phyloP scores from a whole-genome alignment of 1,139 yeast genomes.

The Geotrichum citri-aurantii region DNA sequence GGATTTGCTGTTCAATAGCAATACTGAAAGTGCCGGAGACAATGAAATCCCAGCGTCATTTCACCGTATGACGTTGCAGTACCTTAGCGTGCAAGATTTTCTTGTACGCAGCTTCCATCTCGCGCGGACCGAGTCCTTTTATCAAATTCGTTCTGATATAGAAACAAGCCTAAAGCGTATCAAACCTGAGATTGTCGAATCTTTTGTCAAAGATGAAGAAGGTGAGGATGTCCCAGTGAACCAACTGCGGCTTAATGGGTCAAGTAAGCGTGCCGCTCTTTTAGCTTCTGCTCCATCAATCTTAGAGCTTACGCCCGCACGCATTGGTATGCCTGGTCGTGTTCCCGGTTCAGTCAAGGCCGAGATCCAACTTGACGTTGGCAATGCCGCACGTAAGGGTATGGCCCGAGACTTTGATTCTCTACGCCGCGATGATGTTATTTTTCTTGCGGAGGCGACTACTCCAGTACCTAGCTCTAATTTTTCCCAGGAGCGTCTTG shows the following conservation, averaged over 20 bases:
- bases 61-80: constrained; percentile 30
- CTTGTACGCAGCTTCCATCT: constrained; percentile 30
- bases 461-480: constrained; percentile 17
- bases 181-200: constrained; percentile 20
- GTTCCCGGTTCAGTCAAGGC: constrained; percentile 15
- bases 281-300: constrained; percentile 25
- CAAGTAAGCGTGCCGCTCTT: constrained; percentile 33
- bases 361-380: constrained; percentile 12
- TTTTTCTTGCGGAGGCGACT: constrained; percentile 29
- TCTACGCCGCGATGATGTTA: constrained; percentile 30
- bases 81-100: constrained; percentile 37
- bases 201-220: constrained; percentile 15
- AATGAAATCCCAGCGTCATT: constrained; percentile 22
- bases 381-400: constrained; percentile 23
- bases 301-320: constrained; percentile 29
- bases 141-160: constrained; percentile 30
- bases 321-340: constrained; percentile 15
- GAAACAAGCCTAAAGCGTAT: constrained; percentile 27
- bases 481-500: constrained; percentile 19
- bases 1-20: constrained; percentile 15
- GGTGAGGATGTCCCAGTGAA: constrained; percentile 17
- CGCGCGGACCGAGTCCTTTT: constrained; percentile 24
- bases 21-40: not conserved
- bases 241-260: constrained; percentile 24
- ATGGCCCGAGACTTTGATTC: constrained; percentile 33